phyloP scores from a whole-genome alignment of 768 basidiomycete genomes.

The Tylopilus vinaceipallidus region DNA sequence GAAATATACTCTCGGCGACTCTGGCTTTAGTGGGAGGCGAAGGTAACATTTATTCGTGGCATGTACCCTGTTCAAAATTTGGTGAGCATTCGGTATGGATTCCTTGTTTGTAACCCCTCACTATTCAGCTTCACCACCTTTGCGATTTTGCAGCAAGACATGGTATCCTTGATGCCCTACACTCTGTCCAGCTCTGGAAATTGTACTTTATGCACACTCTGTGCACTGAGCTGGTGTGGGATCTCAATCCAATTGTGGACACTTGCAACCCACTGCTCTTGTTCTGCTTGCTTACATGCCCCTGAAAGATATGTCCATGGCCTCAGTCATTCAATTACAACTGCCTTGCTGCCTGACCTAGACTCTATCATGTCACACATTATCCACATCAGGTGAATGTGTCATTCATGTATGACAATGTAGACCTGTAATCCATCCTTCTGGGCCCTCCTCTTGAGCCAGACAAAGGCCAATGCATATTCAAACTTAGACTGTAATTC shows the following conservation, averaged over 20 bases:
- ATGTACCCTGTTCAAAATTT: too few relatives aligned
- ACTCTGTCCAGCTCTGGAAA: too few relatives aligned
- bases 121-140: too few relatives aligned
- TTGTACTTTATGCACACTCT: background rate
- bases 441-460: background rate
- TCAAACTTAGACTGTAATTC: background rate
- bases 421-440: background rate
- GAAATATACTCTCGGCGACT: background rate
- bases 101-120: too few relatives aligned
- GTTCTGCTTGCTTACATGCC: background rate
- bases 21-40: too few relatives aligned
- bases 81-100: too few relatives aligned
- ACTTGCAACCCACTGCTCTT: background rate
- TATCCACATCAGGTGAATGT: background rate
- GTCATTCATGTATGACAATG: background rate
- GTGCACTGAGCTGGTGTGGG: too few relatives aligned
- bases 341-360: too few relatives aligned
- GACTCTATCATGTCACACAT: background rate
- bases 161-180: too few relatives aligned
- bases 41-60: too few relatives aligned
- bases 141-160: too few relatives aligned
- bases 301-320: background rate
- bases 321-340: background rate
- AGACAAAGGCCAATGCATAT: background rate
- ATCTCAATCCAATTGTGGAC: background rate